These are phyloP conservation scores for Zasmidium cellare DNA, from an alignment of 2,329 filamentous ascomycete genomes.

Conservation along the genomic window DNA sequence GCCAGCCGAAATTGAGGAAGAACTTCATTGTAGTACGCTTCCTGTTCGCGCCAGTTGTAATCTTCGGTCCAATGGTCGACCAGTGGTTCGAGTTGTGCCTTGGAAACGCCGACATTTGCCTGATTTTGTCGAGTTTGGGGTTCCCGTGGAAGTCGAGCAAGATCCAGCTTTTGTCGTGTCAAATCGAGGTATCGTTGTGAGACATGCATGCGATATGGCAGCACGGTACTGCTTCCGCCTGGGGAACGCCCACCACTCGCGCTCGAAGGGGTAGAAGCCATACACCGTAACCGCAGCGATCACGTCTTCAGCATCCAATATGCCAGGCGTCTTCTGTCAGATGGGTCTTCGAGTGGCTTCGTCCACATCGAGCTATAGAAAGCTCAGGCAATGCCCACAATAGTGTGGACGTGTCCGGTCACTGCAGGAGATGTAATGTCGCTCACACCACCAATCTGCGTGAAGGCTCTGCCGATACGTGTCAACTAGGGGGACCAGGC, in stretches of 20 bases:
- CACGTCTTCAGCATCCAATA: background rate
- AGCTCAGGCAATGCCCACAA: too few species aligned
- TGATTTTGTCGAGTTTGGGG: slow-evolving; percentile 27
- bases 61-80: slow-evolving; percentile 62
- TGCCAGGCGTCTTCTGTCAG: background rate
- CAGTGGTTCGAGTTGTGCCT: slow-evolving; percentile 62
- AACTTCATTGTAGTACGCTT: slow-evolving; percentile 57
- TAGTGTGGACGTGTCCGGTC: background rate
- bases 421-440: background rate
- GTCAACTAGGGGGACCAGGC: background rate
- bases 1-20: slow-evolving; percentile 66
- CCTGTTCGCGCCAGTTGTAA: slow-evolving; percentile 64
- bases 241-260: slow-evolving; percentile 10
- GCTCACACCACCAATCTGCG: background rate
- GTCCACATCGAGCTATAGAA: too few species aligned
- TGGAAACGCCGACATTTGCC: slow-evolving; percentile 51
- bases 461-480: background rate
- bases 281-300: background rate
- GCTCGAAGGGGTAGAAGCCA: slow-evolving; percentile 18
- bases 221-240: slow-evolving; percentile 6
- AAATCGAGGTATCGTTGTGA: slow-evolving; percentile 67
- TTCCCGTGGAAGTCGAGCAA: slow-evolving; percentile 65
- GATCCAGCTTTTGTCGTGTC: slow-evolving; percentile 66
- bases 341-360: background rate
- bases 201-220: slow-evolving; percentile 43